Percentiles rank a stretch among this genome's conserved stretches.
These are phyloP conservation scores for Sequoia sempervirens DNA, from an alignment of 75 land plant species.

Conservation along the genomic window DNA sequence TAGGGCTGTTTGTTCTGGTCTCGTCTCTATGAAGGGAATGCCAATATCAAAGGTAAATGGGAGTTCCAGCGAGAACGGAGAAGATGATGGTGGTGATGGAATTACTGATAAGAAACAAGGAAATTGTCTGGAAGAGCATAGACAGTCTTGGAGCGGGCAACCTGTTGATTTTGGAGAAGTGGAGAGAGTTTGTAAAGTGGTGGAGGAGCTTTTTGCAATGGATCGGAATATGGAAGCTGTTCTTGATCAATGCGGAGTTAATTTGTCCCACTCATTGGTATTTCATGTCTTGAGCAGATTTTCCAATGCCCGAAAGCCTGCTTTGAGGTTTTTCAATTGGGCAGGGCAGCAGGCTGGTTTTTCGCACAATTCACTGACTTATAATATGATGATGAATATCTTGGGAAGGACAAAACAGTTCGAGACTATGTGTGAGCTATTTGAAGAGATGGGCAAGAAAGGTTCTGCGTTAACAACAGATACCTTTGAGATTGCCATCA, in stretches of 20 bases:
- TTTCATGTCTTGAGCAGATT: slow-evolving; percentile 43
- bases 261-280: slow-evolving; percentile 33
- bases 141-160: not conserved
- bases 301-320: slow-evolving; percentile 49
- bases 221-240: slow-evolving; percentile 67
- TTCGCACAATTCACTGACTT: slow-evolving; percentile 42
- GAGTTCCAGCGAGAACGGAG: slow-evolving; percentile 8
- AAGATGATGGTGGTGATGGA: slow-evolving; percentile 8
- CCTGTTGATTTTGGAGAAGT: slow-evolving; percentile 34
- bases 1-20: not conserved
- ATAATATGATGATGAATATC: slow-evolving; percentile 44
- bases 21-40: not conserved
- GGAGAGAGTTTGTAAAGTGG: slow-evolving; percentile 43
- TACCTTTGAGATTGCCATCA: slow-evolving; percentile 43
- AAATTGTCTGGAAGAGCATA: not conserved
- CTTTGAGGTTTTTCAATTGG: slow-evolving; percentile 68
- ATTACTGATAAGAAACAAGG: not conserved
- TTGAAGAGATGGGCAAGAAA: slow-evolving; percentile 62
- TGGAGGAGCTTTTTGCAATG: slow-evolving; percentile 49
- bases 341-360: slow-evolving; percentile 37
- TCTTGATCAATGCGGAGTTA: slow-evolving; percentile 37
- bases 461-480: slow-evolving; percentile 26
- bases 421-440: slow-evolving; percentile 47
- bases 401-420: slow-evolving; percentile 63
- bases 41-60: not conserved